Evolutionary conservation across 2,329 filamentous ascomycete species (phyloP), one percentile per base, ranked within the genome.

Genomic region (Colletotrichum salicis): DNA sequence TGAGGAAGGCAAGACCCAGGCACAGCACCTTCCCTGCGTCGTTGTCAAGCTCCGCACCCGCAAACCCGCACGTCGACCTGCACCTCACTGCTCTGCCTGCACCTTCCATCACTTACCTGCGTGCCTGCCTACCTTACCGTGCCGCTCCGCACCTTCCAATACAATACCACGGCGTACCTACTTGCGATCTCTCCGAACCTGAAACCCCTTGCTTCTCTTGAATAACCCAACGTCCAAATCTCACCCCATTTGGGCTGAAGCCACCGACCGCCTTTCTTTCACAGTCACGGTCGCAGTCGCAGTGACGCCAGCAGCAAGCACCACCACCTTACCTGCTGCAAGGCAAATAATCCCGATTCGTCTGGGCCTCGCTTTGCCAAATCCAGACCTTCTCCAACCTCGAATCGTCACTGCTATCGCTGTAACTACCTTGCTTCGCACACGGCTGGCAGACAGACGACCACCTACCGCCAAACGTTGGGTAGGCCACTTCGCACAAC

Each of bases 161-260:
- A 48, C 41, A 48, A 48, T 48, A 48, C 41, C 41, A 52, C 29
- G 35, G 48, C 27, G 45, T 62, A 41, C 41, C n/a, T 64, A 55
- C 52, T 54, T 69, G 60, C 64, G 71, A 73, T 72, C 71, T 64
- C 67, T 68, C 69, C 68, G 68, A 72, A 73, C 60, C 71, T 68
- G 68, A 73, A 73, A 72, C 64, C 71, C 71, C 68, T 72, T 73
- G 71, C 64, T 68, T 54, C 70, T 70, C 55, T 72, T 37, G 65
- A 72, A 70, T 60, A 69, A 64, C 70, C 70, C 66, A 72, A 70
- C 60, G 65, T 64, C 66, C 48, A 70, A 69, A 69, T 52, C 65
- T 70, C 65, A 64, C 48, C 65, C 70, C 66, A 52, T 61, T 70
- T 35, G 65, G 70, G 65, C 65, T 64, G 67, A 71, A 71, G 67